Evolutionary conservation across 345 rosid species (phyloP), one percentile per base, ranked within the genome.

Genomic region (Barbarea vulgaris): DNA sequence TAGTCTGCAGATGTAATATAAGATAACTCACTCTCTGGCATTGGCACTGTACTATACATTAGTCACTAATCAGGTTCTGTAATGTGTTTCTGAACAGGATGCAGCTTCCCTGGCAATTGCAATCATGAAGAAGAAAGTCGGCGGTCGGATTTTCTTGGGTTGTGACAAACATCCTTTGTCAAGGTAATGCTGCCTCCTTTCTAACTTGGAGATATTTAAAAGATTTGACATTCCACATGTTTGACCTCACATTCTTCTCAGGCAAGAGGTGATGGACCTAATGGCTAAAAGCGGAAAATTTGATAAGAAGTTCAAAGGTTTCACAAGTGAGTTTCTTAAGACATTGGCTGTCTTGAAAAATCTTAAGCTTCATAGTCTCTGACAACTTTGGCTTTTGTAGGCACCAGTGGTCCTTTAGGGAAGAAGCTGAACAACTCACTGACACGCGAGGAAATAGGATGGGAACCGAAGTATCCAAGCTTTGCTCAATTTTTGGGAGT

Each of bases 131-230:
- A 92, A 89, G 83, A 89, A 87, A 61, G 46, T 84, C 19, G 77
- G 80, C 47, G 88, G 89, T 63, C 84, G 74, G 46, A 87, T 90
- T 75, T 89, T 92, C 83, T 83, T 92, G 85, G 99, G 99, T 41
- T 92, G 99, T 74, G 99, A 95, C 79, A 90, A 95, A 77, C 91
- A 90, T 81, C 99, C 99, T 60, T 30, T 95, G 80, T 88, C 99
- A 48, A 89, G 99, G 99, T 95, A 65, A 8, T 30, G 52, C 44
- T 52, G 41, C 33, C 44, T 75, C n/a, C 53, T 60, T 44, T 22
- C 47, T 46, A 7, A 19, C 14, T 22, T 53, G 36, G 58, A 50
- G 31, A 76, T 60, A 1, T 28, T 22, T 73, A 25, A 67, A 33
- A 53, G 27, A 21, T 22, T 37, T 1, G 42, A 33, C 63, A 24